phyloP scores from a whole-genome alignment of 129 eudicot genomes.

The Chrysanthemum seticuspe region DNA sequence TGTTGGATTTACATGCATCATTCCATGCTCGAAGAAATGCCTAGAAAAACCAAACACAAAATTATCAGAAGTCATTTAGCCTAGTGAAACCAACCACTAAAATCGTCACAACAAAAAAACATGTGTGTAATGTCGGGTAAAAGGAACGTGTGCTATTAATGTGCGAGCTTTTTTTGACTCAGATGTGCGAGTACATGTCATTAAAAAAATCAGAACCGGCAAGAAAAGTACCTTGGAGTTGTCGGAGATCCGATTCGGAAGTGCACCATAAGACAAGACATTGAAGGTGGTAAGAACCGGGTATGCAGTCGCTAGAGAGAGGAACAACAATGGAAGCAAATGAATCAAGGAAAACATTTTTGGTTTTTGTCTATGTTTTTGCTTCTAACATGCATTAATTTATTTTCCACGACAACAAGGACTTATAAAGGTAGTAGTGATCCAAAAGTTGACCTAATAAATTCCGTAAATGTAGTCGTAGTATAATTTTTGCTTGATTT shows the following conservation, averaged over 20 bases:
- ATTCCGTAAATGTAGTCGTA: too few relatives aligned
- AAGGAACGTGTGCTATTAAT: too few relatives aligned
- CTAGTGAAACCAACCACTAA: too few relatives aligned
- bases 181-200: too few relatives aligned
- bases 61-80: too few relatives aligned
- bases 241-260: conserved; percentile 41
- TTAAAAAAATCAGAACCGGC: background rate
- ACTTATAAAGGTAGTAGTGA: background rate
- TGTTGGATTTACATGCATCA: conserved; percentile 46
- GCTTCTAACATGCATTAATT: conserved; percentile 9
- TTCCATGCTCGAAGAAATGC: conserved; percentile 70
- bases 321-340: conserved; percentile 26
- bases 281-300: conserved; percentile 26
- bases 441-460: conserved; percentile 21
- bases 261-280: conserved; percentile 56
- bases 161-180: too few relatives aligned
- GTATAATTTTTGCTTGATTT: too few relatives aligned
- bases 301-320: conserved; percentile 4
- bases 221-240: conserved; percentile 40
- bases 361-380: conserved; percentile 1
- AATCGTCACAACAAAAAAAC: too few relatives aligned
- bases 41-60: conserved; percentile 19
- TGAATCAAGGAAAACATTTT: conserved; percentile 25
- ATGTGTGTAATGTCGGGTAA: too few relatives aligned
- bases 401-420: background rate